These are phyloP conservation scores for Sarocladium brachiariae DNA, from an alignment of 2,329 filamentous ascomycete genomes.

Conservation along the genomic window DNA sequence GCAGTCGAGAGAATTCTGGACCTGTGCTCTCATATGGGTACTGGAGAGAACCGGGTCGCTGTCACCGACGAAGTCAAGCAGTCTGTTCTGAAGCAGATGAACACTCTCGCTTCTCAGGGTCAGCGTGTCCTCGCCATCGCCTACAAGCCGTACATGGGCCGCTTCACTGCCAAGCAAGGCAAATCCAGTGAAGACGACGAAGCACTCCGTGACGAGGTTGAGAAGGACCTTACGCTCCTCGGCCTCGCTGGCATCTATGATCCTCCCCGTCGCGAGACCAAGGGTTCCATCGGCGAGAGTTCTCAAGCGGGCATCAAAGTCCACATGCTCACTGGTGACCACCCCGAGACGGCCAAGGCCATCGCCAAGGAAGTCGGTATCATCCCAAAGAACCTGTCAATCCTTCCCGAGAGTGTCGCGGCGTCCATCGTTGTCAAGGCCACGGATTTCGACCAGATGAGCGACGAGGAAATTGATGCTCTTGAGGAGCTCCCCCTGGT, in stretches of 20 bases:
- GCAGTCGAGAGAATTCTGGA: constrained; percentile 56
- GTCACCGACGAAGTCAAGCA: constrained; percentile 47
- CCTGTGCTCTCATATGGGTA: constrained; percentile 43
- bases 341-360: constrained; percentile 69
- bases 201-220: constrained; percentile 52
- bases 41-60: constrained; percentile 32
- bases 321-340: constrained; percentile 81
- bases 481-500: constrained; percentile 60
- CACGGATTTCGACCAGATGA: constrained; percentile 66
- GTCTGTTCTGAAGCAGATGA: constrained; percentile 46
- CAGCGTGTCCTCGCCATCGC: constrained; percentile 67
- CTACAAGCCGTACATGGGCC: constrained; percentile 52
- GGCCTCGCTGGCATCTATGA: constrained; percentile 86
- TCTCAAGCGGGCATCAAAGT: constrained; percentile 69
- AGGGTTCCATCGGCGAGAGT: constrained; percentile 62
- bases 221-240: constrained; percentile 62
- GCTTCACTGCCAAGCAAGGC: constrained; percentile 32
- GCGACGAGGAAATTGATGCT: constrained; percentile 55
- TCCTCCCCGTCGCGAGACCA: constrained; percentile 75
- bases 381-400: constrained; percentile 55
- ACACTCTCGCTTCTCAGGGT: constrained; percentile 56
- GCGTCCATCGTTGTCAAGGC: constrained; percentile 67
- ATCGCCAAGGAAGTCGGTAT: constrained; percentile 77
- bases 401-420: constrained; percentile 56
- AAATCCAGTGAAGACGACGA: constrained; percentile 32